Evolutionary conservation across 345 rosid genomes (phyloP).

Genomic region (Eucalyptus microcorys): DNA sequence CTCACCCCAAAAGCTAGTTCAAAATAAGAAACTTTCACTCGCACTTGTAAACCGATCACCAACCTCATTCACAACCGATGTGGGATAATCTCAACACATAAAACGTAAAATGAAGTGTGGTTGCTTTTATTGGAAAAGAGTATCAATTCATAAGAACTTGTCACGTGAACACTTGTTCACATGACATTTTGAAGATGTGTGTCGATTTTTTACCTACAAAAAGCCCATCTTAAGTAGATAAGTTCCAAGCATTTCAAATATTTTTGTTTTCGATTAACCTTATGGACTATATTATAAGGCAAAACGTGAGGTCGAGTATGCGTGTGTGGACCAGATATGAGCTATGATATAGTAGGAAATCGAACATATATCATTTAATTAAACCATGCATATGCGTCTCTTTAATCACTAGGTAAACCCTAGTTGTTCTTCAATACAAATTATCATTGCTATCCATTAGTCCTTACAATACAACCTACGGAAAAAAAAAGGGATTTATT

Average conservation of each 20-base stretch:
- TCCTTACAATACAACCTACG: background rate
- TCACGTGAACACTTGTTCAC: background rate
- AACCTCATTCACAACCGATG: too few species aligned
- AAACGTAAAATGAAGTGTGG: background rate
- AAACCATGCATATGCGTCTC: background rate
- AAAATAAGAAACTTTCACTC: too few species aligned
- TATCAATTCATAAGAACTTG: background rate
- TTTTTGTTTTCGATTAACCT: background rate
- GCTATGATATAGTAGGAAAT: background rate
- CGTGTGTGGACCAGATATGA: background rate
- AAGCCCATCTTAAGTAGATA: background rate
- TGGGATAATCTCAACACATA: too few species aligned
- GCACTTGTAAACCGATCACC: too few species aligned
- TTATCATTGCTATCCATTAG: background rate
- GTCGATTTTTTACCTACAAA: background rate
- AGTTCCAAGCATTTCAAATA: background rate
- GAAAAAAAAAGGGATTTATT: too few species aligned
- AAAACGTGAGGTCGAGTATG: background rate
- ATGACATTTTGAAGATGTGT: background rate
- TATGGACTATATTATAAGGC: background rate
- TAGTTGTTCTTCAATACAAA: background rate
- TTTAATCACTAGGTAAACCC: background rate
- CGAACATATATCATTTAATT: background rate
- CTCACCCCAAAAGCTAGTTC: too few species aligned
- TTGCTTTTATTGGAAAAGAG: background rate